Conservation (phyloP, 179 eudicot species). For the Silene noctiflora region DNA sequence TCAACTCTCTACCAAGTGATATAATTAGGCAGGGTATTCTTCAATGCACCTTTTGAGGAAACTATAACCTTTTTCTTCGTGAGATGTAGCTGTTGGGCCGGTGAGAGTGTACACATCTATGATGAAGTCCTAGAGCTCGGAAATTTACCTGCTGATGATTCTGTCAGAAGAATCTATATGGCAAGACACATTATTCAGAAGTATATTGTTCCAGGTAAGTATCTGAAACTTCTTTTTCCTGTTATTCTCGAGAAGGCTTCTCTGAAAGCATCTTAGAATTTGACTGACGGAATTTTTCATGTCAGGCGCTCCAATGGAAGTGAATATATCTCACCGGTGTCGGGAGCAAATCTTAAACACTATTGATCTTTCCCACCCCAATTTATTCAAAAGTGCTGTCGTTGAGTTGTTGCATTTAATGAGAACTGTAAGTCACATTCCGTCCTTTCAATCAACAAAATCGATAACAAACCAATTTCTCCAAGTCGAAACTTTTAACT, state of each 20-base stretch:
- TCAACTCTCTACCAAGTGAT: too few relatives aligned
- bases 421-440: conserved; percentile 49
- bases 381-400: conserved; percentile 58
- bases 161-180: conserved; percentile 78
- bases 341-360: conserved; percentile 73
- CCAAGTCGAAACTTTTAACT: not conserved
- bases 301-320: conserved; percentile 86
- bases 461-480: not conserved
- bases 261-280: not conserved
- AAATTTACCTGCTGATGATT: conserved; percentile 58
- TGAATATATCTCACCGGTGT: conserved; percentile 71
- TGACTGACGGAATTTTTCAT: not conserved
- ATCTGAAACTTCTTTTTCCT: not conserved
- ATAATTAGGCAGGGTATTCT: too few relatives aligned
- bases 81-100: conserved; percentile 79
- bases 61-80: conserved; percentile 4
- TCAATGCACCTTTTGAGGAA: too few relatives aligned
- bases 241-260: not conserved
- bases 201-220: conserved; percentile 64
- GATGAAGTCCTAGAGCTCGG: conserved; percentile 76
- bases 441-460: not conserved
- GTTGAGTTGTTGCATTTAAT: conserved; percentile 74
- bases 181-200: conserved; percentile 79
- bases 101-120: conserved; percentile 82
- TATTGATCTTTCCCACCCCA: conserved; percentile 65